A percentile compares a stretch with the other conserved stretches of the same genome.
Conservation (phyloP, 768 basidiomycete genomes). For the Tricholoma hemisulphureum region DNA sequence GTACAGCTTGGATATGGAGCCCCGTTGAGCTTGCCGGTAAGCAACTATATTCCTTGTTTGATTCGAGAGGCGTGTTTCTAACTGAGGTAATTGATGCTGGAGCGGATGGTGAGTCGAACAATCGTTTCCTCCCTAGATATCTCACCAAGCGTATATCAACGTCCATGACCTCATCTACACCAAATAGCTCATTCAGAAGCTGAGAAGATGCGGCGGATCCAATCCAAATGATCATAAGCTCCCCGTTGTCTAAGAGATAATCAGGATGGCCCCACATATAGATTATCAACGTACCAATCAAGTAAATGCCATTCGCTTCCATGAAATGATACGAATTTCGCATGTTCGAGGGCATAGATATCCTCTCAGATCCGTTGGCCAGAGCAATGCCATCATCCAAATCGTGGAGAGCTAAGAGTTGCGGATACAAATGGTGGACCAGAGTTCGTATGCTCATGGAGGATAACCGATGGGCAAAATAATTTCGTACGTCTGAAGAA, state of each 20-base stretch:
- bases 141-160: conserved; percentile 71
- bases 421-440: conserved; percentile 84
- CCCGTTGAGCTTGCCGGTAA: conserved; percentile 56
- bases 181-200: conserved; percentile 80
- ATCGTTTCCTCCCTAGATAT: background rate
- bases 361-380: conserved; percentile 58
- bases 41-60: conserved; percentile 88
- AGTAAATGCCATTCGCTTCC: conserved; percentile 88
- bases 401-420: conserved; percentile 85
- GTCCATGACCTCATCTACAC: conserved; percentile 70
- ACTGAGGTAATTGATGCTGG: conserved; percentile 51
- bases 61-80: conserved; percentile 73
- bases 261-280: background rate
- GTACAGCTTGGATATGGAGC: conserved; percentile 54
- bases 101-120: background rate
- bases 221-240: conserved; percentile 86
- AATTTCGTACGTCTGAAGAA: conserved; percentile 91
- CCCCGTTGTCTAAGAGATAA: conserved; percentile 72
- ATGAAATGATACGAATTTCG: conserved; percentile 82
- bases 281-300: conserved; percentile 63
- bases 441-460: conserved; percentile 66
- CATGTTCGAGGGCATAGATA: conserved; percentile 75
- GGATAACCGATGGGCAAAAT: conserved; percentile 73
- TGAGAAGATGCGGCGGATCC: conserved; percentile 81
- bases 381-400: conserved; percentile 69